Percentiles rank a stretch among this genome's conserved stretches.
Conservation (phyloP, 345 rosid genomes). For the Citrus cavaleriei region DNA sequence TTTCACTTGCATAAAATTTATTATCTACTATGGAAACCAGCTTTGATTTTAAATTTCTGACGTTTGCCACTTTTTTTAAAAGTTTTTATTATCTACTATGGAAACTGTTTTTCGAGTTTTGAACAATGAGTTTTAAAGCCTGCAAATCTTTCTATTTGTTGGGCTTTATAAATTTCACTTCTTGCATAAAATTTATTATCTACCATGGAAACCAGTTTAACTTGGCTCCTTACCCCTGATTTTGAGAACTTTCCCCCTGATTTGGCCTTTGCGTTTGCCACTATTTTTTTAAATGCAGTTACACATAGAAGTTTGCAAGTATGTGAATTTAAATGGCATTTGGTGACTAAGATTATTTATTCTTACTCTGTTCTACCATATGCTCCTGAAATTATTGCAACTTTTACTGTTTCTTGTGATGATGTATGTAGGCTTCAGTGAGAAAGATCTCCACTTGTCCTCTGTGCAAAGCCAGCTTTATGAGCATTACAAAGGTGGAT, state of each 20-base stretch:
- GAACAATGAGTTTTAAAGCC: too few relatives aligned
- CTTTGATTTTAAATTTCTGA: too few relatives aligned
- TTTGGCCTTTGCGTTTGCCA: neutral
- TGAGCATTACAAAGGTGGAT: conserved; percentile 67
- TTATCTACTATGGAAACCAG: too few relatives aligned
- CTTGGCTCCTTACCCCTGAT: neutral
- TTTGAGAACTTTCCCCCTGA: neutral
- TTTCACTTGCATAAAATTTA: neutral
- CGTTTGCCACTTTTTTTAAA: too few relatives aligned
- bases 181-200: neutral
- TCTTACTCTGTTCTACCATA: neutral
- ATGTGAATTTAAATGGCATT: neutral
- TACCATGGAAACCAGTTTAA: too few relatives aligned
- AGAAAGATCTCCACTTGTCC: conserved; percentile 76
- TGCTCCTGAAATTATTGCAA: neutral
- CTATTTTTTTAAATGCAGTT: too few relatives aligned
- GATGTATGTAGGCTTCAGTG: conserved; percentile 44
- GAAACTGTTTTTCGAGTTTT: too few relatives aligned
- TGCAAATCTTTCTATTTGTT: neutral
- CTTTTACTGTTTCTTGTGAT: neutral
- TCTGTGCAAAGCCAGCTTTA: conserved; percentile 71
- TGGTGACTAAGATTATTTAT: neutral
- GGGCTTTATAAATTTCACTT: neutral
- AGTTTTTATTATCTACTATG: too few relatives aligned
- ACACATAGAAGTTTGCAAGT: neutral